Percentiles rank a stretch among this genome's conserved stretches.
These are phyloP conservation scores for Euryodendron excelsum DNA, from an alignment of 148 eudicot species.

Conservation along the genomic window DNA sequence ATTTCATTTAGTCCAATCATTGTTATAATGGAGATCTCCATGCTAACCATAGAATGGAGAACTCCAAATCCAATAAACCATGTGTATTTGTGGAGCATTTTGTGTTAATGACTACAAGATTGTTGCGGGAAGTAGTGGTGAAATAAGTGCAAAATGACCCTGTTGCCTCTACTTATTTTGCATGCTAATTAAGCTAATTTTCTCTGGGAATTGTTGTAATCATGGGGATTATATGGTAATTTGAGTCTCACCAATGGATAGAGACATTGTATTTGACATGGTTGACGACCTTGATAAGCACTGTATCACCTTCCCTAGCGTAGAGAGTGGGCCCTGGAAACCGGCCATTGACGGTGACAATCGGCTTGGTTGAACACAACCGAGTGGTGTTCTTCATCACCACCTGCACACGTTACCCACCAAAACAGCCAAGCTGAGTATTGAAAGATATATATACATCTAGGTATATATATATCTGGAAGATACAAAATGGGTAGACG, in stretches of 20 bases:
- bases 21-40: too few species aligned
- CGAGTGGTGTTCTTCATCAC: constrained; percentile 41
- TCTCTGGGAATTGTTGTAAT: background rate
- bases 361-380: constrained; percentile 43
- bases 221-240: background rate
- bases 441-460: too few species aligned
- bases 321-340: constrained; percentile 55
- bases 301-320: constrained; percentile 53
- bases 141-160: background rate
- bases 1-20: too few species aligned
- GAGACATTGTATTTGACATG: constrained; percentile 52
- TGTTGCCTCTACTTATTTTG: background rate
- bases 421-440: background rate
- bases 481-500: background rate
- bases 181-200: background rate
- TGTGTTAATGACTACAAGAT: too few species aligned
- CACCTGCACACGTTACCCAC: constrained; percentile 31
- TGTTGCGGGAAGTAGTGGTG: too few species aligned
- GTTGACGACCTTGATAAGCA: constrained; percentile 48
- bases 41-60: too few species aligned
- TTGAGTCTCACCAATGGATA: constrained; percentile 45
- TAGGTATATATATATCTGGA: background rate
- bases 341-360: constrained; percentile 48
- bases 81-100: background rate
- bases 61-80: too few species aligned